Evolutionary conservation across 164 flowering plant genomes (phyloP).

Genomic region (Nymphaea colorata): DNA sequence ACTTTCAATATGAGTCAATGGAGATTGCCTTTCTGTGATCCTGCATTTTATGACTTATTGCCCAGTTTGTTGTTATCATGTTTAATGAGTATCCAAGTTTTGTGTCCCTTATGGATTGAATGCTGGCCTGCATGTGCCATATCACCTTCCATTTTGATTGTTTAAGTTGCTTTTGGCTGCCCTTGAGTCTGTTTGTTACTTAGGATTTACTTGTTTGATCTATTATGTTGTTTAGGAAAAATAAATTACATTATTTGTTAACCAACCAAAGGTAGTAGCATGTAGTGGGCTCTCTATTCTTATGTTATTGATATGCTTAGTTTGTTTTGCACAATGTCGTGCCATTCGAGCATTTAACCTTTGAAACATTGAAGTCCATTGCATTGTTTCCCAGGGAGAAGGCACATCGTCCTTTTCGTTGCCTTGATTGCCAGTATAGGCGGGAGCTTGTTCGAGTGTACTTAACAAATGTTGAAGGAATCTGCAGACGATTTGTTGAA

Average conservation of each 20-base stretch:
- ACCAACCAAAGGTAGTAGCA: background rate
- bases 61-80: background rate
- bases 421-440: conserved; percentile 87
- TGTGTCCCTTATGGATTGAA: background rate
- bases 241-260: too few relatives aligned
- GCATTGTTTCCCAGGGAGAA: conserved; percentile 46
- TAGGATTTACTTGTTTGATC: too few relatives aligned
- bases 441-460: conserved; percentile 93
- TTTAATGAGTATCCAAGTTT: too few relatives aligned
- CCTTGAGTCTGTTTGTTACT: too few relatives aligned
- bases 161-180: too few relatives aligned
- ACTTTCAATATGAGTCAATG: too few relatives aligned
- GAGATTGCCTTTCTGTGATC: too few relatives aligned
- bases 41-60: too few relatives aligned
- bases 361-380: background rate
- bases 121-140: background rate
- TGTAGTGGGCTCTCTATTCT: background rate
- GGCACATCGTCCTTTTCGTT: conserved; percentile 81
- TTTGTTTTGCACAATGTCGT: background rate
- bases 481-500: conserved; percentile 77
- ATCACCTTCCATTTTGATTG: background rate
- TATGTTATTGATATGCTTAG: background rate
- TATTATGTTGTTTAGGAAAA: too few relatives aligned
- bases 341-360: background rate
- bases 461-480: conserved; percentile 79